Evolutionary conservation across 345 rosid species (phyloP).

Genomic region (Erucastrum elatum): DNA sequence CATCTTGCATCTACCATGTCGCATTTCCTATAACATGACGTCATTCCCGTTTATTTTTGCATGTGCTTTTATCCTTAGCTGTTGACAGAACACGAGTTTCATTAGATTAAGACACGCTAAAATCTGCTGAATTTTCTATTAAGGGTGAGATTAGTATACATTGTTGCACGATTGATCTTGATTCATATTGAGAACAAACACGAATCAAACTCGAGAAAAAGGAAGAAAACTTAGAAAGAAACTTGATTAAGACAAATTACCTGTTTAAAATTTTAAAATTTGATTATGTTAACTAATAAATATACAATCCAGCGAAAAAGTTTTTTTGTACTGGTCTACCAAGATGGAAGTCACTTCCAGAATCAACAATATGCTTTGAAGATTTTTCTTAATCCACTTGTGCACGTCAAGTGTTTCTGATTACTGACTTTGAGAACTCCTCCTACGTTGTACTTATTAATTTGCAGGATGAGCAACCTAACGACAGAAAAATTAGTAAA

Average conservation of each 20-base stretch:
- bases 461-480: conserved; percentile 4
- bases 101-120: background rate
- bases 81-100: conserved; percentile 2
- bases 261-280: no score
- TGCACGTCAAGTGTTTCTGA: background rate
- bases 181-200: no score
- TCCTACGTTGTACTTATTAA: background rate
- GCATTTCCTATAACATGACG: background rate
- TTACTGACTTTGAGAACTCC: background rate
- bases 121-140: background rate
- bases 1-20: background rate
- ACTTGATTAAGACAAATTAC: no score
- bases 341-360: no score
- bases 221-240: no score
- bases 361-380: no score
- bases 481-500: background rate
- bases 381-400: background rate
- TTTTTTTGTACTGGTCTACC: no score
- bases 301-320: no score
- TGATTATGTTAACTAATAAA: no score
- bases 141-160: background rate
- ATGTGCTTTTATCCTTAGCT: background rate
- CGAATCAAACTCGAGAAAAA: no score
- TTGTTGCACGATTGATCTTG: background rate
- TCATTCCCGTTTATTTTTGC: background rate